phyloP scores from a whole-genome alignment of 371 early-diverging fungal species.

The Mortierella sp. region DNA sequence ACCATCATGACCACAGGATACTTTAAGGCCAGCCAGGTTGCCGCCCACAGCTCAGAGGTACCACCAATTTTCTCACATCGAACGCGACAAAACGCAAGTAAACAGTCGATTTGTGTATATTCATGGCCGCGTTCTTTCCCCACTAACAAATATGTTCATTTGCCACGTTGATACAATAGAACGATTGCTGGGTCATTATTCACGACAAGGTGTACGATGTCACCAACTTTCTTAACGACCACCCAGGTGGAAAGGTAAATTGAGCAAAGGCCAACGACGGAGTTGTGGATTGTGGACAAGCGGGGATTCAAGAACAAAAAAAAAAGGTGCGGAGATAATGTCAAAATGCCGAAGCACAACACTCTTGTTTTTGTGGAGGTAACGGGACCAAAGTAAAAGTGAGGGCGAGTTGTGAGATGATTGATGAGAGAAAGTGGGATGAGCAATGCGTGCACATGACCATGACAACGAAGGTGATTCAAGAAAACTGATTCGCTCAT shows the following conservation, averaged over 20 bases:
- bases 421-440: neutral
- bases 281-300: neutral
- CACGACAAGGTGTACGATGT: slow-evolving; percentile 89
- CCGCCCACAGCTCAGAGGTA: slow-evolving; percentile 54
- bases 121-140: too few relatives aligned
- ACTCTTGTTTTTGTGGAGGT: slow-evolving; percentile 1
- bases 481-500: neutral
- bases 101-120: too few relatives aligned
- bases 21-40: slow-evolving; percentile 36
- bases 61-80: neutral
- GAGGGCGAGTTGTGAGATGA: neutral
- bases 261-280: neutral
- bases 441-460: neutral
- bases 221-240: slow-evolving; percentile 86
- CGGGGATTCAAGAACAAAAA: slow-evolving; percentile 13
- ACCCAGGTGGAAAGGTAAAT: slow-evolving; percentile 86
- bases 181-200: slow-evolving; percentile 95
- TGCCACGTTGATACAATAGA: slow-evolving; percentile 40
- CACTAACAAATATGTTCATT: too few relatives aligned
- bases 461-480: slow-evolving; percentile 1
- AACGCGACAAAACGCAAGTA: too few relatives aligned
- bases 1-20: slow-evolving; percentile 42
- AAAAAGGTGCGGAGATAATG: neutral
- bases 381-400: neutral
- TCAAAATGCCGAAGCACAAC: neutral